These are phyloP conservation scores for Mallotus nudiflorus DNA, from an alignment of 345 rosid species.

Conservation along the genomic window DNA sequence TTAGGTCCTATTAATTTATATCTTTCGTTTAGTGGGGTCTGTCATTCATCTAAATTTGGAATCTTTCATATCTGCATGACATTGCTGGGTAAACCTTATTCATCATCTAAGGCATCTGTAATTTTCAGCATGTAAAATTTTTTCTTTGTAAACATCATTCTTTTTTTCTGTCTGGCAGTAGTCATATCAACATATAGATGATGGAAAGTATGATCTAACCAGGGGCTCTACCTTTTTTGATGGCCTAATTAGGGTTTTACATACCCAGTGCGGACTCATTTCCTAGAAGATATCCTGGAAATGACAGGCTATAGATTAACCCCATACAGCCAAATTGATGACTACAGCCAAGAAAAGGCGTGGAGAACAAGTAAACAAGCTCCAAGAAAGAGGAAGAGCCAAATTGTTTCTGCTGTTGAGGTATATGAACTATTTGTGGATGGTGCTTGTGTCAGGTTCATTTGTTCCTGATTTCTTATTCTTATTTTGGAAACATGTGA, in stretches of 20 bases:
- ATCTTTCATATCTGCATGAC: background rate
- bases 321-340: conserved; percentile 78
- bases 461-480: conserved; percentile 18
- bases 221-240: conserved; percentile 18
- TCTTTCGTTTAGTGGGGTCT: background rate
- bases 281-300: conserved; percentile 83
- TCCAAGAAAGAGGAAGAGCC: conserved; percentile 83
- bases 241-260: conserved; percentile 71
- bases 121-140: background rate
- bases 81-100: background rate
- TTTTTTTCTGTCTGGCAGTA: background rate
- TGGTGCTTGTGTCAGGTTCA: conserved; percentile 1
- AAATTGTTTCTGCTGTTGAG: conserved; percentile 84
- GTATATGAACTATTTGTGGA: conserved; percentile 34
- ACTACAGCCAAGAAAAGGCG: conserved; percentile 83
- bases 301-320: conserved; percentile 71
- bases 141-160: background rate
- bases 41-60: too few species aligned
- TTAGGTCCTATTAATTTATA: background rate
- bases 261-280: conserved; percentile 65
- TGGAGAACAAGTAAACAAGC: conserved; percentile 88
- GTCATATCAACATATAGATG: background rate
- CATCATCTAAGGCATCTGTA: background rate
- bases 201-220: conserved; percentile 6
- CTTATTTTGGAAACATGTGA: conserved; percentile 21